Percentiles rank a stretch among this genome's conserved stretches.
Evolutionary conservation across 805 yeast genomes (phyloP).

Genomic region (Nakazawaea ambrosiae): DNA sequence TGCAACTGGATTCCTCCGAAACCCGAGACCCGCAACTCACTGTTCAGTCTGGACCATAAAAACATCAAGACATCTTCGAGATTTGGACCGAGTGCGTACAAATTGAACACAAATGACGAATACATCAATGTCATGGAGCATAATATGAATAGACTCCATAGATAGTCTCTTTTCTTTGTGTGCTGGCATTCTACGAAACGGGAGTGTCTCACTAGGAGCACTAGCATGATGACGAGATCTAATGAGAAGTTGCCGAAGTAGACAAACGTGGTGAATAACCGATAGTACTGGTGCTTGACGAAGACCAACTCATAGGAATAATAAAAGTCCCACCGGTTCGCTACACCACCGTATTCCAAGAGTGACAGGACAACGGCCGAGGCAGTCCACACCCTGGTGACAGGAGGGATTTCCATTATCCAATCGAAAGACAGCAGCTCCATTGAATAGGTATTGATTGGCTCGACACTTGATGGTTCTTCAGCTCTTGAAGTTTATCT

Average conservation of each 20-base stretch:
- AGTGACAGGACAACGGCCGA: conserved; percentile 26
- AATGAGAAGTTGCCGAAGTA: conserved; percentile 33
- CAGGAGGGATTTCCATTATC: conserved; percentile 37
- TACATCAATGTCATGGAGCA: conserved; percentile 23
- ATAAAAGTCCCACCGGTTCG: conserved; percentile 24
- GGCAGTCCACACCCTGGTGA: conserved; percentile 31
- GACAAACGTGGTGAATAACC: conserved; percentile 30
- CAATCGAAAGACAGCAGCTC: conserved; percentile 31
- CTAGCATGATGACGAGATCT: conserved; percentile 27
- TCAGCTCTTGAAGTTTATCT: too few relatives aligned
- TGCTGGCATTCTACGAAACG: conserved; percentile 30
- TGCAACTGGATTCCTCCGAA: conserved; percentile 33
- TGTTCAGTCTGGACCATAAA: conserved; percentile 40
- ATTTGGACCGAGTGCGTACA: conserved; percentile 30
- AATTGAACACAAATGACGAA: conserved; percentile 20
- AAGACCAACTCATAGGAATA: conserved; percentile 32
- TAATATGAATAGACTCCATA: conserved; percentile 30
- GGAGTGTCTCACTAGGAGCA: conserved; percentile 29
- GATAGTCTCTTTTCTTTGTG: conserved; percentile 25
- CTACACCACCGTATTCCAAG: conserved; percentile 25
- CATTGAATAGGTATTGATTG: conserved; percentile 15
- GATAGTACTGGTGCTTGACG: conserved; percentile 27
- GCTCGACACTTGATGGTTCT: too few relatives aligned
- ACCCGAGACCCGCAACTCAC: conserved; percentile 30
- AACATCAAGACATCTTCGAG: conserved; percentile 32